These are phyloP conservation scores for Fusarium mangiferae DNA, from an alignment of 2,329 filamentous ascomycete species.

Conservation along the genomic window DNA sequence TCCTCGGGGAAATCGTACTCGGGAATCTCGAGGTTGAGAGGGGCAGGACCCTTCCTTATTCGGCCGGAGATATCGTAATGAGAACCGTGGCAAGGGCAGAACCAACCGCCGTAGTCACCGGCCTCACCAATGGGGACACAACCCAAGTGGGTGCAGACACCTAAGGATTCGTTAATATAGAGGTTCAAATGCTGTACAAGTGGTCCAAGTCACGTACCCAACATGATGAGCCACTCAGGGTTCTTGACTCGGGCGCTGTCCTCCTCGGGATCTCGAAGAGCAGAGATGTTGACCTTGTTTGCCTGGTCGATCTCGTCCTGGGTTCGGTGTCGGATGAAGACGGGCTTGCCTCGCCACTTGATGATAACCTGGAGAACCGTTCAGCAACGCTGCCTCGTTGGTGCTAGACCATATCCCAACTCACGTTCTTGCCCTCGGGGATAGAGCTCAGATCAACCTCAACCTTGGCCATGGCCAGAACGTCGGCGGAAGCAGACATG, in stretches of 20 bases:
- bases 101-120: constrained; percentile 98
- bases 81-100: constrained; percentile 99
- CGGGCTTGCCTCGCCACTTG: constrained; percentile 99
- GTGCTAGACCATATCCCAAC: constrained; percentile 48
- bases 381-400: constrained; percentile 2
- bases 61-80: constrained; percentile 99
- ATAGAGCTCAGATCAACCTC: constrained; percentile 93
- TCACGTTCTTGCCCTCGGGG: constrained; percentile 98
- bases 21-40: constrained; percentile 96
- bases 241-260: constrained; percentile 96
- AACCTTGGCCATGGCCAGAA: constrained; percentile 99
- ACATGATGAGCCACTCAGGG: constrained; percentile 98
- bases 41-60: constrained; percentile 96
- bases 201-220: constrained; percentile 69
- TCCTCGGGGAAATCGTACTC: constrained; percentile 93
- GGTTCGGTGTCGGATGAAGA: constrained; percentile 99
- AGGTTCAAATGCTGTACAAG: background rate
- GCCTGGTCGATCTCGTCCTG: constrained; percentile 92
- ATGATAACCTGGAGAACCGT: constrained; percentile 80
- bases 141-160: constrained; percentile 98
- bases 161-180: constrained; percentile 55
- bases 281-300: constrained; percentile 83
- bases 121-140: constrained; percentile 99
- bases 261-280: constrained; percentile 89
- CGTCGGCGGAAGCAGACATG: constrained; percentile 99